These are phyloP conservation scores for Fusarium stilboides DNA, from an alignment of 2,329 filamentous ascomycete genomes.

Conservation along the genomic window DNA sequence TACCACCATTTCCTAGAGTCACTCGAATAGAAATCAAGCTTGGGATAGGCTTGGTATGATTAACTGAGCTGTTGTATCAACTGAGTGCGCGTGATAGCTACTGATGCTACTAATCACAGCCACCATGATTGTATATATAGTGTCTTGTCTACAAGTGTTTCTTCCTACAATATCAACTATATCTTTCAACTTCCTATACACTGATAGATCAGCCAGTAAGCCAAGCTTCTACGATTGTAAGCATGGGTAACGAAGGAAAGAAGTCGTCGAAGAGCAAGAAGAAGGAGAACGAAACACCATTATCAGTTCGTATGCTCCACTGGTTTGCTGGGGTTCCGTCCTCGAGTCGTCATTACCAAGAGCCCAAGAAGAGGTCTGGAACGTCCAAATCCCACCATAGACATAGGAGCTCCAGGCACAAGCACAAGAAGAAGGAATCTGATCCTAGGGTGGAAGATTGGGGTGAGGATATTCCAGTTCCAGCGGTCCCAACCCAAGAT, in stretches of 20 bases:
- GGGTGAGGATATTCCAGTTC: slow-evolving; percentile 3
- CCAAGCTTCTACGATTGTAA: not conserved
- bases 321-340: slow-evolving; percentile 12
- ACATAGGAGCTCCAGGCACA: not conserved
- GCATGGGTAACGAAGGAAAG: slow-evolving; percentile 8
- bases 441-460: not conserved
- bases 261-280: slow-evolving; percentile 13
- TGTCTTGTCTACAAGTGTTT: not conserved
- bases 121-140: slow-evolving; percentile 22
- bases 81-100: slow-evolving; percentile 19
- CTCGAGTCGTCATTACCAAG: not conserved
- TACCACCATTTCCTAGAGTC: slow-evolving; percentile 51
- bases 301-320: not conserved
- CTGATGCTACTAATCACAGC: slow-evolving; percentile 22
- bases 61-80: slow-evolving; percentile 19
- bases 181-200: not conserved
- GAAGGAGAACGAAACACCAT: not conserved
- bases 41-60: slow-evolving; percentile 38
- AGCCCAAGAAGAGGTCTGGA: not conserved
- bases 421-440: slow-evolving; percentile 11
- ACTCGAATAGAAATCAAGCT: slow-evolving; percentile 47
- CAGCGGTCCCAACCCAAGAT: not conserved
- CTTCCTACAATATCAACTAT: not conserved
- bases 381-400: not conserved
- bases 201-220: not conserved